phyloP scores from a whole-genome alignment of 2,329 filamentous ascomycete species.

The Cladosporium phlei region DNA sequence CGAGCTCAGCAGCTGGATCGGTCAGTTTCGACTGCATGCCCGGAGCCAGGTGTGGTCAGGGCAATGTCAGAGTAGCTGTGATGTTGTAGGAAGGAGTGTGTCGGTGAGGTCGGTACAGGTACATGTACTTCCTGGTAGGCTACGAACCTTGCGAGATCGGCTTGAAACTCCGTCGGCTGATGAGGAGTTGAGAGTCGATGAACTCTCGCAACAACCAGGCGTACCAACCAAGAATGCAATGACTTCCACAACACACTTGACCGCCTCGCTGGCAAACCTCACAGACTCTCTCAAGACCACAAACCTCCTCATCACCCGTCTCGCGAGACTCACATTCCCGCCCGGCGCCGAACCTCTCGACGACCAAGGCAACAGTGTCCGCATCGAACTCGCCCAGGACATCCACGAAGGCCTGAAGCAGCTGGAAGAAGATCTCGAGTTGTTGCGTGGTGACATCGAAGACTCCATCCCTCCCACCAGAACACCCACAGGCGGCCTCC shows the following conservation, averaged over 20 bases:
- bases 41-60: slow-evolving; percentile 11
- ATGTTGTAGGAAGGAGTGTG: too few species aligned
- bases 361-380: slow-evolving; percentile 49
- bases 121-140: too few species aligned
- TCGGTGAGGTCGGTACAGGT: too few species aligned
- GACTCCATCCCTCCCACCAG: slow-evolving; percentile 52
- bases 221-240: slow-evolving; percentile 15
- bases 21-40: slow-evolving; percentile 12
- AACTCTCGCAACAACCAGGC: background rate
- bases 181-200: too few species aligned
- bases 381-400: slow-evolving; percentile 71
- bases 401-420: slow-evolving; percentile 74
- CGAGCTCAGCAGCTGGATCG: slow-evolving; percentile 23
- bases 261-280: slow-evolving; percentile 33
- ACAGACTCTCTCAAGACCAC: slow-evolving; percentile 51
- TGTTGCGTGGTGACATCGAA: slow-evolving; percentile 71
- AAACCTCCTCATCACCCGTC: slow-evolving; percentile 51
- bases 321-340: slow-evolving; percentile 57
- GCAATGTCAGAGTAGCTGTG: too few species aligned
- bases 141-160: too few species aligned
- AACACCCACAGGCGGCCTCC: slow-evolving; percentile 29
- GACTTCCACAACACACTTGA: slow-evolving; percentile 23
- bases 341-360: slow-evolving; percentile 56
- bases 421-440: slow-evolving; percentile 76
- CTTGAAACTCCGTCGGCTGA: too few species aligned